Evolutionary conservation across 805 yeast species (phyloP).

Genomic region (Suhomyces vadensis): DNA sequence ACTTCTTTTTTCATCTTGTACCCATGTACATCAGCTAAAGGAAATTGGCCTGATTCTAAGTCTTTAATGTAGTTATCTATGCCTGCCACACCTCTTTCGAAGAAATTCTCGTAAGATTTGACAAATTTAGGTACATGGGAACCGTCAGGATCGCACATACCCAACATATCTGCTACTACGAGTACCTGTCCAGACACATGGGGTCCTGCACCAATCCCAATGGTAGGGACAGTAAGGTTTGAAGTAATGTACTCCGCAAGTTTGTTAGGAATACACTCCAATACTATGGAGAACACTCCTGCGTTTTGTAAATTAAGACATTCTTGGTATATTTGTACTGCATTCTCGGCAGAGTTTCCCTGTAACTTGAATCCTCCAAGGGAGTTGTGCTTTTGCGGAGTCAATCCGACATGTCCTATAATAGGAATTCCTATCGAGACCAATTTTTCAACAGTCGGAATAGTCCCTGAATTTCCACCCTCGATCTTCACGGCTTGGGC

Average conservation of each 20-base stretch:
- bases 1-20: slow-evolving; percentile 70
- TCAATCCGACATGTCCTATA: slow-evolving; percentile 87
- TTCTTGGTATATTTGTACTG: slow-evolving; percentile 59
- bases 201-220: slow-evolving; percentile 95
- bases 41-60: slow-evolving; percentile 57
- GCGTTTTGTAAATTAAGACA: slow-evolving; percentile 69
- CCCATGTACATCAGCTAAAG: slow-evolving; percentile 59
- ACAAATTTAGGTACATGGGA: slow-evolving; percentile 68
- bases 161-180: slow-evolving; percentile 82
- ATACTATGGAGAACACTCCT: slow-evolving; percentile 72
- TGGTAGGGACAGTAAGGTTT: slow-evolving; percentile 68
- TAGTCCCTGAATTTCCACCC: slow-evolving; percentile 63
- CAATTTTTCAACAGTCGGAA: slow-evolving; percentile 54
- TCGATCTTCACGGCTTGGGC: slow-evolving; percentile 81
- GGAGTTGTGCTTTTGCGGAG: slow-evolving; percentile 82
- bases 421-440: slow-evolving; percentile 79
- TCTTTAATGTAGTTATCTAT: slow-evolving; percentile 58
- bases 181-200: slow-evolving; percentile 85
- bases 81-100: slow-evolving; percentile 50
- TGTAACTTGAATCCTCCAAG: slow-evolving; percentile 89
- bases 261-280: slow-evolving; percentile 84
- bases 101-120: slow-evolving; percentile 60
- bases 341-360: slow-evolving; percentile 59
- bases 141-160: slow-evolving; percentile 58
- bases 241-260: slow-evolving; percentile 67